These are phyloP conservation scores for Fusarium domesticum DNA, from an alignment of 2,329 filamentous ascomycete species.

Conservation along the genomic window DNA sequence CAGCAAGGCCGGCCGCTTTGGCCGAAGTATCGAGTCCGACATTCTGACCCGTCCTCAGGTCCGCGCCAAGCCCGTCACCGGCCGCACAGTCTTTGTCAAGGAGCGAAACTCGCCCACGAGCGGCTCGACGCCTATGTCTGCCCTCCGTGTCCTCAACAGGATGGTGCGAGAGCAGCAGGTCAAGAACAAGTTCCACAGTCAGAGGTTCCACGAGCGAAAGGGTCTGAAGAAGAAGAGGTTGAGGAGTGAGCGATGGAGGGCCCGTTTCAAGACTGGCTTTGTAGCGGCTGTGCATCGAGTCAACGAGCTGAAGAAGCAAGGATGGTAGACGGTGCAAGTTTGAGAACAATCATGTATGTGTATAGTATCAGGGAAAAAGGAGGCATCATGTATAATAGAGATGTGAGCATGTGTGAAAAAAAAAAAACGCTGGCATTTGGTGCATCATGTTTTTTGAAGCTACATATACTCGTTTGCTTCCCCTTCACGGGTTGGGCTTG, in stretches of 20 bases:
- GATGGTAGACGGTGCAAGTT: conserved; percentile 56
- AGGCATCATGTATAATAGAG: conserved; percentile 26
- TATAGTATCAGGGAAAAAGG: conserved; percentile 11
- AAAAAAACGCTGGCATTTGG: conserved; percentile 6
- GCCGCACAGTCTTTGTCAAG: conserved; percentile 40
- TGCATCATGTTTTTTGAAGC: conserved; percentile 16
- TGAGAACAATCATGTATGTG: conserved; percentile 1
- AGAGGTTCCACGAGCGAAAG: conserved; percentile 71
- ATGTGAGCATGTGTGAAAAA: conserved; percentile 26
- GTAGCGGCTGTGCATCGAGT: conserved; percentile 61
- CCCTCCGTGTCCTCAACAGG: conserved; percentile 42
- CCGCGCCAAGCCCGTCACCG: conserved; percentile 35
- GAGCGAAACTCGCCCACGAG: conserved; percentile 26
- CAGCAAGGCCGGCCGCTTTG: conserved; percentile 28
- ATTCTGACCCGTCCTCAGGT: conserved; percentile 30
- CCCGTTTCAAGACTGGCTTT: conserved; percentile 67
- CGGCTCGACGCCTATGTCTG: conserved; percentile 42
- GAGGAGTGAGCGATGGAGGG: conserved; percentile 65
- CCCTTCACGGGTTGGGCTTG: conserved; percentile 45
- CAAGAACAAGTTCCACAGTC: conserved; percentile 50
- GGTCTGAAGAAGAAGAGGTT: conserved; percentile 77
- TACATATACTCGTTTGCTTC: conserved; percentile 27
- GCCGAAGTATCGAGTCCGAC: conserved; percentile 15
- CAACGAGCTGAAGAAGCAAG: conserved; percentile 68
- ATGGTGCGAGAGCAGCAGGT: conserved; percentile 54